These are phyloP conservation scores for Amorphotheca resinae DNA, from an alignment of 495 filamentous ascomycete species.

Conservation along the genomic window DNA sequence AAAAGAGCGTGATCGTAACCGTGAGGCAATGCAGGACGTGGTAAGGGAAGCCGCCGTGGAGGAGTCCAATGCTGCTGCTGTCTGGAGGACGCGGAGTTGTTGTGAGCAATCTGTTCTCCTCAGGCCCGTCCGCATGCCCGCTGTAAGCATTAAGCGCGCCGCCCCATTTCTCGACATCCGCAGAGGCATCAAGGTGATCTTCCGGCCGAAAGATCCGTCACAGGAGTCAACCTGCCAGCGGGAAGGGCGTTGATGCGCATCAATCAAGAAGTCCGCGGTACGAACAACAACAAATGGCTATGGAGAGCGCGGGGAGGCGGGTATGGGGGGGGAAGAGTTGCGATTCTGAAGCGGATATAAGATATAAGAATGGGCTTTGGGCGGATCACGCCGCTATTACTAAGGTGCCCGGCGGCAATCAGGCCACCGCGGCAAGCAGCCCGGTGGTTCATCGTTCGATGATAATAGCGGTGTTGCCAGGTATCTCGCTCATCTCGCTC, in stretches of 20 bases:
- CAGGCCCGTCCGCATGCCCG: neutral
- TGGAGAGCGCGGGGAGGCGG: neutral
- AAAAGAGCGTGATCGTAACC: conserved; percentile 16
- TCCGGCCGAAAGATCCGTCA: neutral
- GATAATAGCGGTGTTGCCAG: too few relatives aligned
- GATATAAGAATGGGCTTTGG: too few relatives aligned
- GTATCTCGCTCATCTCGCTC: too few relatives aligned
- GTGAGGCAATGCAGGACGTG: conserved; percentile 1
- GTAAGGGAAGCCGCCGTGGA: conserved; percentile 1
- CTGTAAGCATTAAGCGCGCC: neutral
- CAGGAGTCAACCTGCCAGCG: neutral
- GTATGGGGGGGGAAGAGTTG: neutral
- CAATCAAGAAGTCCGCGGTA: neutral
- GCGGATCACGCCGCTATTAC: too few relatives aligned
- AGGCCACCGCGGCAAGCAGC: too few relatives aligned
- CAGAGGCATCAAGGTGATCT: neutral
- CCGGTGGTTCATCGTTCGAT: too few relatives aligned
- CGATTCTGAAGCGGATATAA: too few relatives aligned
- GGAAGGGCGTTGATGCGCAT: neutral
- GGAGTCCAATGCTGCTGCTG: conserved; percentile 7
- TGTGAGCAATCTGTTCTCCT: conserved; percentile 1
- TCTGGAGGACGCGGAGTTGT: conserved; percentile 18
- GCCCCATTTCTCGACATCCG: neutral
- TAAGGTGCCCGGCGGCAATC: too few relatives aligned
- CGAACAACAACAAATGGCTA: neutral